Percentiles rank a stretch among this genome's conserved stretches.
These are phyloP conservation scores for Cryphonectria carpinicola DNA, from an alignment of 2,329 filamentous ascomycete genomes.

Conservation along the genomic window DNA sequence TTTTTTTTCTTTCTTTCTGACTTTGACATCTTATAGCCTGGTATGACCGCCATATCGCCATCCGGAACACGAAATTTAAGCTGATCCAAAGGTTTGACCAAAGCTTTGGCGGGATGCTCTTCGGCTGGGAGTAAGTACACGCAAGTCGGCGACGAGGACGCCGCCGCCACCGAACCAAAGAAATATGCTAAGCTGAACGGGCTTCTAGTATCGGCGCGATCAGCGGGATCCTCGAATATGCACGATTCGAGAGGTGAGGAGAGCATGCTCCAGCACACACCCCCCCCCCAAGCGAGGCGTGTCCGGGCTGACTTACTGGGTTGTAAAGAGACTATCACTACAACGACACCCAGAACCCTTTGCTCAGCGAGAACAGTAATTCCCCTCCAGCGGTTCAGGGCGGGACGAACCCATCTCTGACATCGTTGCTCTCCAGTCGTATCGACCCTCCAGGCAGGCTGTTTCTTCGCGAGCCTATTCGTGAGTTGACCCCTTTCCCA, in stretches of 20 bases:
- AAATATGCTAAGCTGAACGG: background rate
- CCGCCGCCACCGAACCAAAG: slow-evolving; percentile 43
- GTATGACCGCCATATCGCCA: background rate
- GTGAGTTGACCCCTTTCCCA: slow-evolving; percentile 30
- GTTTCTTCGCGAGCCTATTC: slow-evolving; percentile 65
- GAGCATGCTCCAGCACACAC: background rate
- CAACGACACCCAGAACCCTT: slow-evolving; percentile 1
- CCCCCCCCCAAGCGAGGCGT: background rate
- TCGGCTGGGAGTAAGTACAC: slow-evolving; percentile 45
- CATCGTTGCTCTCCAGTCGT: slow-evolving; percentile 51
- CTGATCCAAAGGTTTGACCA: background rate
- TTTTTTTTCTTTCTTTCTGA: background rate
- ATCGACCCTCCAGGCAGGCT: slow-evolving; percentile 71
- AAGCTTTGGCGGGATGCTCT: slow-evolving; percentile 65
- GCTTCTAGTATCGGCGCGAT: slow-evolving; percentile 64
- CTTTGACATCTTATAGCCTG: slow-evolving; percentile 7
- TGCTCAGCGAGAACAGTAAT: slow-evolving; percentile 53
- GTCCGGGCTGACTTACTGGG: background rate
- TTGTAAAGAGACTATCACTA: slow-evolving; percentile 39
- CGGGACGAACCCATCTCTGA: background rate
- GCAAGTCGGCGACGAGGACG: background rate
- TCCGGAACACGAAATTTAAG: too few relatives aligned
- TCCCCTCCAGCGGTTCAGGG: background rate
- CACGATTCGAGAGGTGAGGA: slow-evolving; percentile 19
- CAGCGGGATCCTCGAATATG: slow-evolving; percentile 59